phyloP scores from a whole-genome alignment of 768 basidiomycete genomes.

The Leccinum fibrillosum region DNA sequence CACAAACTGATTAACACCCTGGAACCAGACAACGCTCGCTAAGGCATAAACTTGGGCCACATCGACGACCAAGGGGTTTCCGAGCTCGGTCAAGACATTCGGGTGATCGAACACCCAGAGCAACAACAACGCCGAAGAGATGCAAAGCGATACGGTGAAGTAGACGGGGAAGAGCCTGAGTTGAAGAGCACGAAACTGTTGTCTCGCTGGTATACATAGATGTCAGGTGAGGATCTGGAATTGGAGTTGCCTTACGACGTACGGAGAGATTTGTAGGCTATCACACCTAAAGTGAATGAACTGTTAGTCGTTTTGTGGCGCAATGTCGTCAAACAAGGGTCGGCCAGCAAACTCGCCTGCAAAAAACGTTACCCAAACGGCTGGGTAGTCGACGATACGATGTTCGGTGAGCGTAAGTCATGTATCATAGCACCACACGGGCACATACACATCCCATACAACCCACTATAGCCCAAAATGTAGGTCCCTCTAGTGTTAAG shows the following conservation, averaged over 20 bases:
- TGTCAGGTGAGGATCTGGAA: background rate
- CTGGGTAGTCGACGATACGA: conserved; percentile 10
- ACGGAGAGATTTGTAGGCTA: conserved; percentile 61
- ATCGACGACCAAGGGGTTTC: conserved; percentile 49
- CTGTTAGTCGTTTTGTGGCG: background rate
- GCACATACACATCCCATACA: conserved; percentile 68
- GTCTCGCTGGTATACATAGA: conserved; percentile 44
- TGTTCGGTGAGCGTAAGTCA: background rate
- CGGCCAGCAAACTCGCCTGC: conserved; percentile 38
- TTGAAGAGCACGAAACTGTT: conserved; percentile 72
- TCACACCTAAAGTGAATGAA: conserved; percentile 42
- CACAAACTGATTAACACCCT: conserved; percentile 62
- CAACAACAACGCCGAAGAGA: conserved; percentile 53
- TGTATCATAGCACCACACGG: background rate
- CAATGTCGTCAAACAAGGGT: background rate
- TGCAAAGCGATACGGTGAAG: conserved; percentile 56
- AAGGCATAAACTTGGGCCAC: conserved; percentile 66
- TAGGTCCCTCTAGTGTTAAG: conserved; percentile 31
- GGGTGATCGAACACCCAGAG: conserved; percentile 60
- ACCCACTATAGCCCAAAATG: conserved; percentile 55
- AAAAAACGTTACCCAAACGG: conserved; percentile 66
- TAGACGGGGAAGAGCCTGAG: conserved; percentile 74
- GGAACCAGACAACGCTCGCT: conserved; percentile 39
- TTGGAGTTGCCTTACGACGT: conserved; percentile 17
- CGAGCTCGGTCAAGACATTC: conserved; percentile 46